phyloP scores from a whole-genome alignment of 129 eudicot genomes.

The Flaveria robusta region DNA sequence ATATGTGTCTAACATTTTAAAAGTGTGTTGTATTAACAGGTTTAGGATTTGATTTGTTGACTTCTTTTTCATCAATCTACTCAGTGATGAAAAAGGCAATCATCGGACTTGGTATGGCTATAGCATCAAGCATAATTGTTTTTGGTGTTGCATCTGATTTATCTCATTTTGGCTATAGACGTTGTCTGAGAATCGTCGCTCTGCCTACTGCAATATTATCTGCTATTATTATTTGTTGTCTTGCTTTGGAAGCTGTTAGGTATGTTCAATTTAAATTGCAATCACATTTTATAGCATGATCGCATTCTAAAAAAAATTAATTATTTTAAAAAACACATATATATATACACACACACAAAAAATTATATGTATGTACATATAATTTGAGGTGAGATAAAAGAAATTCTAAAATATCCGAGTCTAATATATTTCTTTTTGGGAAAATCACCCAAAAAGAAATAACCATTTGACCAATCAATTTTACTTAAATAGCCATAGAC shows the following conservation, averaged over 20 bases:
- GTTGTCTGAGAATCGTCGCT: background rate
- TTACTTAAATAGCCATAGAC: no score
- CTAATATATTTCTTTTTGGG: background rate
- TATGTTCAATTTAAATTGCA: background rate
- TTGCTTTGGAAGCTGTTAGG: constrained; percentile 4
- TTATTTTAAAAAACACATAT: no score
- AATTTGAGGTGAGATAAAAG: background rate
- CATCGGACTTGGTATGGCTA: constrained; percentile 4
- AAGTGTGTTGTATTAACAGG: constrained; percentile 4
- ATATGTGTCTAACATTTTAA: background rate
- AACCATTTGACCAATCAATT: no score
- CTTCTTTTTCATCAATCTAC: background rate
- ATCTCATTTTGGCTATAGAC: background rate
- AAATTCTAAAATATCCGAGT: background rate
- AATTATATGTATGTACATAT: no score
- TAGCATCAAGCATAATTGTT: background rate
- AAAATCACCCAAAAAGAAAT: no score
- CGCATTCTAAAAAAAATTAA: no score
- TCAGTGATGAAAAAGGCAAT: constrained; percentile 7
- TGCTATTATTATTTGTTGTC: background rate
- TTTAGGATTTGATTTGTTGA: constrained; percentile 6
- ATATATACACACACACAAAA: no score
- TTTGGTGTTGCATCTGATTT: background rate
- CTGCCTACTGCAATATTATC: background rate
- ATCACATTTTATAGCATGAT: no score